Conservation (phyloP, 306 rosid species). For the Mucuna pruriens region DNA sequence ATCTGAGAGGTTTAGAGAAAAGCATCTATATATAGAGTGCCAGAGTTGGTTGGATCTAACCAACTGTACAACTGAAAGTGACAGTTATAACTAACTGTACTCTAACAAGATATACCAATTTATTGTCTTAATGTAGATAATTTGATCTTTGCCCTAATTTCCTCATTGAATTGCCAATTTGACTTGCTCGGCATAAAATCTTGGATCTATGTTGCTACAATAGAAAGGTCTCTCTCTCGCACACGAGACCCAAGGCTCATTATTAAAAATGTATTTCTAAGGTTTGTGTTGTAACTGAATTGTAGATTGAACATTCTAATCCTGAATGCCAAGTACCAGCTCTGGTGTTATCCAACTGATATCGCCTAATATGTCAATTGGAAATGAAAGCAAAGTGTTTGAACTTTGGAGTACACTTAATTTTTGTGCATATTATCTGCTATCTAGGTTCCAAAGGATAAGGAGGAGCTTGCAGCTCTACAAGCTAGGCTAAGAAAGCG, state of each 20-base stretch:
- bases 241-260: too few species aligned
- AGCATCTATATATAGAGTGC: not conserved
- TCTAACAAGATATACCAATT: constrained; percentile 27
- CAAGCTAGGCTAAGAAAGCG: constrained; percentile 77
- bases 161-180: constrained; percentile 25
- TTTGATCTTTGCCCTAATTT: constrained; percentile 28
- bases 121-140: not conserved
- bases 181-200: constrained; percentile 2
- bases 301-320: constrained; percentile 24
- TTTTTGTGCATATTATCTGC: constrained; percentile 19
- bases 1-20: too few species aligned
- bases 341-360: constrained; percentile 12
- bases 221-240: constrained; percentile 15
- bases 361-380: constrained; percentile 15
- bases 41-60: not conserved
- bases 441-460: constrained; percentile 84
- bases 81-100: too few species aligned
- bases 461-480: constrained; percentile 76
- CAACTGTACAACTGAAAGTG: not conserved
- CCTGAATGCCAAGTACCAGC: not conserved
- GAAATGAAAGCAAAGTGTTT: constrained; percentile 2
- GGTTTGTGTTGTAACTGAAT: constrained; percentile 11
- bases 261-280: too few species aligned
- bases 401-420: not conserved
- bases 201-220: not conserved